Conservation (phyloP, 306 rosid species). For the Cyclanthera cordifolia region DNA sequence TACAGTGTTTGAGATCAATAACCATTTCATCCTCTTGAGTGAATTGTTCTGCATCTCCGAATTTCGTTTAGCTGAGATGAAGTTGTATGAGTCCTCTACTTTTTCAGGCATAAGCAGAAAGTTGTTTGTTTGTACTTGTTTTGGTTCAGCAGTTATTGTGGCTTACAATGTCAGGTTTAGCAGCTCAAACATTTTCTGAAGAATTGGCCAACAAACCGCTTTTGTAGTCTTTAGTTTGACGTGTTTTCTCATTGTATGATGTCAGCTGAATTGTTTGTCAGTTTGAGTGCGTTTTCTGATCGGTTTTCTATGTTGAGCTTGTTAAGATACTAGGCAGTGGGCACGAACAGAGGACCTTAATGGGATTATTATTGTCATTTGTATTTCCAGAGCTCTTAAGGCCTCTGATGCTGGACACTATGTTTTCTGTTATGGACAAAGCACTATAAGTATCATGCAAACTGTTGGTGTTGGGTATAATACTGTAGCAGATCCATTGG, state of each 20-base stretch:
- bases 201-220: constrained; percentile 2
- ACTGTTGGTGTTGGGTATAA: background rate
- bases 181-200: background rate
- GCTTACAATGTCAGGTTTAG: background rate
- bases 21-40: constrained; percentile 1
- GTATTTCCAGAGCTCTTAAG: background rate
- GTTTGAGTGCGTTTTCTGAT: constrained; percentile 1
- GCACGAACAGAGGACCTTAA: background rate
- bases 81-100: background rate
- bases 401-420: background rate
- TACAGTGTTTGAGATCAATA: constrained; percentile 9
- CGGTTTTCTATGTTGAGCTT: background rate
- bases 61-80: background rate
- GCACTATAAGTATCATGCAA: background rate
- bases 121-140: background rate
- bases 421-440: background rate
- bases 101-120: background rate
- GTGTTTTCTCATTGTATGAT: background rate
- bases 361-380: background rate
- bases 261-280: background rate
- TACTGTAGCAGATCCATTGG: background rate
- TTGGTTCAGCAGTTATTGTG: constrained; percentile 6
- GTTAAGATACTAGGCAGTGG: background rate
- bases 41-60: background rate
- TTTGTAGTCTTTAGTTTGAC: background rate